Evolutionary conservation across 1,284 basidiomycete species (phyloP).

Genomic region (Marasmius fiardii): DNA sequence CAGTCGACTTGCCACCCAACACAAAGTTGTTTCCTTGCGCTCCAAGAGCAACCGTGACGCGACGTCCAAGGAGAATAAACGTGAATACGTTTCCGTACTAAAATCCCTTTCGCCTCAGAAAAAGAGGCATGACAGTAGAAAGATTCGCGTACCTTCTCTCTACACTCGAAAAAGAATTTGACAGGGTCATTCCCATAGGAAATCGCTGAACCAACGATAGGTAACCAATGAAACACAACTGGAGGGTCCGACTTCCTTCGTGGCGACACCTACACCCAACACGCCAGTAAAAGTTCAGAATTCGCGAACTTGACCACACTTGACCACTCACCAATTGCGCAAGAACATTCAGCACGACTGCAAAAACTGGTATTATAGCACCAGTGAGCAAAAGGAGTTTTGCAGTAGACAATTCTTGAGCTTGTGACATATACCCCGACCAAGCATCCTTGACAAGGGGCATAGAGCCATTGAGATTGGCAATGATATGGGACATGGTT

Average conservation of each 20-base stretch:
- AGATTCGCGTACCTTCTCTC: conserved; percentile 86
- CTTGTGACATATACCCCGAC: conserved; percentile 43
- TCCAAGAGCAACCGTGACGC: conserved; percentile 90
- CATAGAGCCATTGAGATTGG: conserved; percentile 34
- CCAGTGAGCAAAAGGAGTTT: conserved; percentile 32
- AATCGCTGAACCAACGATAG: conserved; percentile 75
- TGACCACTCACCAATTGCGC: conserved; percentile 33
- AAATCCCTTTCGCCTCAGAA: conserved; percentile 3
- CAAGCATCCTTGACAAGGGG: conserved; percentile 36
- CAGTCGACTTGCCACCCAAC: conserved; percentile 89
- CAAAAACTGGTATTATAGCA: conserved; percentile 34
- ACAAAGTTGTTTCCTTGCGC: conserved; percentile 94
- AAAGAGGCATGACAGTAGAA: conserved; percentile 3
- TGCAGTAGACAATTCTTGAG: conserved; percentile 33
- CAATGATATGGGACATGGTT: conserved; percentile 28
- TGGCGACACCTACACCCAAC: conserved; percentile 42
- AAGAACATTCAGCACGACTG: conserved; percentile 38
- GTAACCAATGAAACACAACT: conserved; percentile 80
- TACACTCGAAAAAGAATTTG: conserved; percentile 73
- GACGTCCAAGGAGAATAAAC: conserved; percentile 86
- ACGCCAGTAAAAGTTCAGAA: not conserved
- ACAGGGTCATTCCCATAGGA: conserved; percentile 83
- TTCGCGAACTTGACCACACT: not conserved
- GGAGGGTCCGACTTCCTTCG: conserved; percentile 64
- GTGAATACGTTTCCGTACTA: conserved; percentile 88